Conservation (phyloP, 139 green algal species). For the Pseudopediastrum boryanum region DNA sequence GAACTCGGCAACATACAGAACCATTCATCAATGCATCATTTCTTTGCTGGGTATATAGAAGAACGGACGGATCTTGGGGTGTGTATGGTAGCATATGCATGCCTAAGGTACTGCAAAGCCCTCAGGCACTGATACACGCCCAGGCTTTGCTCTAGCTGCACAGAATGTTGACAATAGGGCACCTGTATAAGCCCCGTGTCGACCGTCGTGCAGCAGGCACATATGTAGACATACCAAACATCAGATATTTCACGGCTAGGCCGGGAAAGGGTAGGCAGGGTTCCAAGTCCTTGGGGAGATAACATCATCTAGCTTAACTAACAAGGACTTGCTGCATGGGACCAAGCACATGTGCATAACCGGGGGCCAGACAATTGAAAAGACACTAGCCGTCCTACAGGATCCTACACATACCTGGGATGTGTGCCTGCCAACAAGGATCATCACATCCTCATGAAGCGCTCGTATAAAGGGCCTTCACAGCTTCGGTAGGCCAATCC, state of each 20-base stretch:
- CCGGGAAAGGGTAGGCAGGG: background rate
- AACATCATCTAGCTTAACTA: background rate
- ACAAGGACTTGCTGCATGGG: background rate
- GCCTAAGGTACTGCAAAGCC: slow-evolving; percentile 27
- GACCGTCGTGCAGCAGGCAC: slow-evolving; percentile 31
- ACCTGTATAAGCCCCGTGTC: slow-evolving; percentile 19
- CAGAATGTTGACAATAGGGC: slow-evolving; percentile 27
- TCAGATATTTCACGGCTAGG: background rate
- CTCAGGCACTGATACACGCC: slow-evolving; percentile 23
- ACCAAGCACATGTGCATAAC: background rate
- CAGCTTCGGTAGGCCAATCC: background rate
- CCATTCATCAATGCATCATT: background rate
- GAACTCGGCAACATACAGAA: background rate
- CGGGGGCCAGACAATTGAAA: background rate
- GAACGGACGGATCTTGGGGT: too few species aligned
- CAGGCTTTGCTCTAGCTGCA: slow-evolving; percentile 30
- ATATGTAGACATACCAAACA: background rate
- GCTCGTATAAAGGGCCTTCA: too few species aligned
- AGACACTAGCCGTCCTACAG: background rate
- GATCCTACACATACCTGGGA: too few species aligned
- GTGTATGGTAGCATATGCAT: slow-evolving; percentile 15
- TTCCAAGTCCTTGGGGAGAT: background rate
- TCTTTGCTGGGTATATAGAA: background rate
- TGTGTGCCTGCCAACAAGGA: too few species aligned
- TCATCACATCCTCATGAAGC: too few species aligned